phyloP scores from a whole-genome alignment of 148 eudicot genomes.

The Vaccinium corymbosum region DNA sequence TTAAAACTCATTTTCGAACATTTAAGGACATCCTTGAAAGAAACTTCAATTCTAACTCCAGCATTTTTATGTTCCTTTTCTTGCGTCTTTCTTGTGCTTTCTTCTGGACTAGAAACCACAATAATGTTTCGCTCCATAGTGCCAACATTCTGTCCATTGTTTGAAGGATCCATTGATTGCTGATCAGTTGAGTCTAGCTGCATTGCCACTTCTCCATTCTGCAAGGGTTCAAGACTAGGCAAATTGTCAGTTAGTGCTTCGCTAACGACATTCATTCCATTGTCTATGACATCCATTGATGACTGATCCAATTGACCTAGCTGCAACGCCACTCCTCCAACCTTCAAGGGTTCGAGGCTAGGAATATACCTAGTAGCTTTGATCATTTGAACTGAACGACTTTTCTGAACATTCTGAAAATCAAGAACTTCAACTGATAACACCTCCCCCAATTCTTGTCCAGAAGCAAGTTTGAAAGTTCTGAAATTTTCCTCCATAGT shows the following conservation, averaged over 20 bases:
- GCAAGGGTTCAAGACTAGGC: background rate
- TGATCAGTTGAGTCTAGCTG: background rate
- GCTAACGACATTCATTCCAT: background rate
- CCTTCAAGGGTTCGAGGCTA: background rate
- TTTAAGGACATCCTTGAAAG: background rate
- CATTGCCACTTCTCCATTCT: background rate
- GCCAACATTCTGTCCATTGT: background rate
- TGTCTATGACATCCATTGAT: background rate
- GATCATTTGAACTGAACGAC: background rate
- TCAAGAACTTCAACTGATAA: background rate
- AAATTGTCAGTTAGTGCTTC: background rate
- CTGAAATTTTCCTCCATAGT: background rate
- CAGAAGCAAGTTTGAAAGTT: background rate
- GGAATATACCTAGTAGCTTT: background rate
- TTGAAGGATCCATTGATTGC: background rate
- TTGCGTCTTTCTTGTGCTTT: background rate
- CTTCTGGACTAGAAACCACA: background rate
- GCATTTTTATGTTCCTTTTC: background rate
- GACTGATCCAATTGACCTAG: background rate
- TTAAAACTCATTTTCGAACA: background rate
- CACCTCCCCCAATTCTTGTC: background rate
- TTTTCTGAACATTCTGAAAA: background rate
- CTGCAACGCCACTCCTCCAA: background rate
- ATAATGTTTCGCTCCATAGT: background rate
- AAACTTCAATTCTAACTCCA: background rate